Evolutionary conservation across 1,284 basidiomycete genomes (phyloP).

Genomic region (Phellinidium pouzarii): DNA sequence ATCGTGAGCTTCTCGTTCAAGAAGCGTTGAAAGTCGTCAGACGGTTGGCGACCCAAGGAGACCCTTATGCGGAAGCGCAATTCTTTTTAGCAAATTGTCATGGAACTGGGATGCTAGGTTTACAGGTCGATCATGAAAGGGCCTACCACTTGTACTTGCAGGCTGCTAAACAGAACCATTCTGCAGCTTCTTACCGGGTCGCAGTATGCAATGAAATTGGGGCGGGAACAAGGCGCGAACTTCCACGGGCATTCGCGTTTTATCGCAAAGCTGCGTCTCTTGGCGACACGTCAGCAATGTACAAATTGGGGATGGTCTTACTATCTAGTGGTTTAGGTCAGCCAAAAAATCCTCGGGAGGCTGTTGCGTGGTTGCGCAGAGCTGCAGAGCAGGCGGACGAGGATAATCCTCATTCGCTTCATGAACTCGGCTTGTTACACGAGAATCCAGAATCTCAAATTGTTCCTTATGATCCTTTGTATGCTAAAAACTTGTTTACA

Average conservation of each 20-base stretch:
- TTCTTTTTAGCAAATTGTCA: conserved; percentile 98
- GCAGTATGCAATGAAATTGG: conserved; percentile 99
- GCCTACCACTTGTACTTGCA: conserved; percentile 98
- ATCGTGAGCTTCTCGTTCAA: conserved; percentile 80
- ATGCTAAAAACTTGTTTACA: conserved; percentile 84
- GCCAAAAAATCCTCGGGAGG: conserved; percentile 83
- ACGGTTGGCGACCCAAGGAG: conserved; percentile 82
- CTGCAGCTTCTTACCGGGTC: conserved; percentile 92
- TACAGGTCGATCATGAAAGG: conserved; percentile 95
- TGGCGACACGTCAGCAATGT: conserved; percentile 98
- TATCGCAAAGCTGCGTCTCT: conserved; percentile 95
- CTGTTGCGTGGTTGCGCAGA: conserved; percentile 89
- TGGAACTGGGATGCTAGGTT: conserved; percentile 89
- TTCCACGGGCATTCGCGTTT: conserved; percentile 85
- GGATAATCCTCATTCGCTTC: conserved; percentile 96
- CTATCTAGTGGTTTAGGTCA: conserved; percentile 84
- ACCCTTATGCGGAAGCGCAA: conserved; percentile 94
- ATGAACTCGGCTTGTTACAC: conserved; percentile 91
- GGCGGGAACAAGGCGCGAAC: conserved; percentile 92
- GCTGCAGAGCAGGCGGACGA: conserved; percentile 97
- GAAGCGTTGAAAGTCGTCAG: conserved; percentile 93
- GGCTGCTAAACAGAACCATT: conserved; percentile 95
- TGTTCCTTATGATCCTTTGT: conserved; percentile 68
- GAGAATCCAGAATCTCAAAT: conserved; percentile 66
- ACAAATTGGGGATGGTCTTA: conserved; percentile 96